A percentile compares a stretch with the other conserved stretches of the same genome.
Conservation (phyloP, 352 stramenopile genomes). For the Globisporangium okanoganense region DNA sequence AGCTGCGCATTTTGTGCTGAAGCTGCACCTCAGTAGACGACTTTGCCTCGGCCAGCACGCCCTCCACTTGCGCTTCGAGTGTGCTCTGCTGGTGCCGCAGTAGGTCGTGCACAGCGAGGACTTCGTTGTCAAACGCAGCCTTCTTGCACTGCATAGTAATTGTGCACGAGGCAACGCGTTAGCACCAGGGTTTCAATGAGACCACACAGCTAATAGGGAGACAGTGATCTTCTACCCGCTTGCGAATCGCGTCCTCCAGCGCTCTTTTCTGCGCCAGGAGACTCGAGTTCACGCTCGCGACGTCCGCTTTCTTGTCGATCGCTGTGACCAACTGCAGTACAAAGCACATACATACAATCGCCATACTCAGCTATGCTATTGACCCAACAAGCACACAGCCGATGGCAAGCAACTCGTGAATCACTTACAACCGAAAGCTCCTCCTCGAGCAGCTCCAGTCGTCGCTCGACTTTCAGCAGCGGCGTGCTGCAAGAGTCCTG, state of each 20-base stretch:
- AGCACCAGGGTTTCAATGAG: background rate
- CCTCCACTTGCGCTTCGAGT: background rate
- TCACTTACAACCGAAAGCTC: slow-evolving; percentile 41
- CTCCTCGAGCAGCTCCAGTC: slow-evolving; percentile 49
- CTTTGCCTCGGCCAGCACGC: background rate
- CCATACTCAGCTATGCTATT: too few species aligned
- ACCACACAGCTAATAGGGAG: background rate
- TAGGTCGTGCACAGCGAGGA: slow-evolving; percentile 33
- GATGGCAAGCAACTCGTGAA: background rate
- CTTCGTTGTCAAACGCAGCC: slow-evolving; percentile 39
- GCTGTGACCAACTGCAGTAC: slow-evolving; percentile 24
- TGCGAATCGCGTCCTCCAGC: slow-evolving; percentile 39
- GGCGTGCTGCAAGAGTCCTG: slow-evolving; percentile 7
- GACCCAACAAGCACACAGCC: too few species aligned
- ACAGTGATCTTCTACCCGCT: slow-evolving; percentile 21
- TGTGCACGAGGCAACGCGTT: background rate
- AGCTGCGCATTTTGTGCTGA: background rate
- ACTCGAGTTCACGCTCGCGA: slow-evolving; percentile 16
- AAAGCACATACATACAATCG: background rate
- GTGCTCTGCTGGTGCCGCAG: slow-evolving; percentile 23
- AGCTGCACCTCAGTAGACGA: background rate
- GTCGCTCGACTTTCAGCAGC: slow-evolving; percentile 26
- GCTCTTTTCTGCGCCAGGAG: slow-evolving; percentile 23
- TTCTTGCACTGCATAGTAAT: slow-evolving; percentile 33
- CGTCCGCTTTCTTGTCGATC: slow-evolving; percentile 49